These are phyloP conservation scores for Oxytropis ochrocephala DNA, from an alignment of 306 rosid species.

Conservation along the genomic window DNA sequence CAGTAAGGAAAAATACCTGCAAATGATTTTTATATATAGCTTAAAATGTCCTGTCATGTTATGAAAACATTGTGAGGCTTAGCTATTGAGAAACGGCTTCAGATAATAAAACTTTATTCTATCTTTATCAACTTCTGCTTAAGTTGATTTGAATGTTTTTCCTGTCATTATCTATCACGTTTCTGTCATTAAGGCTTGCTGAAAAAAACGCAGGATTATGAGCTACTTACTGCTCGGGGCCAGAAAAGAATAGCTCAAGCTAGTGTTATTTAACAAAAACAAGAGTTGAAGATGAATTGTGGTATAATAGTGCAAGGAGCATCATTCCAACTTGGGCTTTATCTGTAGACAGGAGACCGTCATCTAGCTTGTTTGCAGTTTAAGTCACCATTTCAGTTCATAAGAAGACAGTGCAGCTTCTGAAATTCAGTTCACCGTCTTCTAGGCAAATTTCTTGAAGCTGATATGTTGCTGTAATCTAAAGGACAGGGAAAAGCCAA, in stretches of 20 bases:
- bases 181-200: background rate
- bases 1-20: too few relatives aligned
- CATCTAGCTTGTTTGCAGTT: background rate
- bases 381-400: background rate
- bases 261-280: constrained; percentile 31
- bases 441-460: background rate
- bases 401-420: background rate
- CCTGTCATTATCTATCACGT: background rate
- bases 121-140: background rate
- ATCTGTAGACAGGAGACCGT: background rate
- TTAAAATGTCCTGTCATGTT: background rate
- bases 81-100: background rate
- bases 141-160: constrained; percentile 1
- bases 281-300: constrained; percentile 8
- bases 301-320: background rate
- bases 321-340: constrained; percentile 1
- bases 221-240: constrained; percentile 48
- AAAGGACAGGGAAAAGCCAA: background rate
- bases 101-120: background rate
- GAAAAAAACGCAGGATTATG: constrained; percentile 51
- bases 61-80: background rate
- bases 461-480: background rate
- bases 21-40: background rate
- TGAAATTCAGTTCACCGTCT: background rate
- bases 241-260: constrained; percentile 53